Evolutionary conservation across 2,329 filamentous ascomycete species (phyloP), one percentile per base, ranked within the genome.

Genomic region (Aspergillus phoenicis): DNA sequence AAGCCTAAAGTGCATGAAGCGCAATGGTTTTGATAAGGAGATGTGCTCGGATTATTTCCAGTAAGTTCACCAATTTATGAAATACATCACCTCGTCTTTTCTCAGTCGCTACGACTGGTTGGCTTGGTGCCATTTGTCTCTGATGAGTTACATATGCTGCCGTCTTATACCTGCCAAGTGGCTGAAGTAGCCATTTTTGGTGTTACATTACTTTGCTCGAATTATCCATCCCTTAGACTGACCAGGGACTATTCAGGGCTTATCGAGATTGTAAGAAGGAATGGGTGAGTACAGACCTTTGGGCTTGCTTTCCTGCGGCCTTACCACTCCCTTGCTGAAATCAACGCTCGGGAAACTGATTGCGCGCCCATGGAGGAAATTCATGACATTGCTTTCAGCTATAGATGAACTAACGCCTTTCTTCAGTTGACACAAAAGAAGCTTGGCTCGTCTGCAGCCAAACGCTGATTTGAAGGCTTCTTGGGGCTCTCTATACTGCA

Each of bases 1-100:
- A 72, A 97, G 93, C 78, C 88, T 97, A 68, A 89, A 87, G 75
- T 99, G 95, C 72, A 80, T 99, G 72, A 89, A 93, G 74, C 87
- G 95, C 22, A 99, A 99, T 75, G 88, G 85, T 22, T 93, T 91
- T 13, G 92, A 98, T 73, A 86, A 88, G 66, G 82, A 88, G n/a
- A 90, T 98, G 90, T 99, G 95, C 74, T 84, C 85, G 66, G 94
- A 98, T 76, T 98, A 96, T 75, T 98, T 99, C 74, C 91, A 97
- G 93, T 97, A 75, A 78, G 91, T 68, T 28, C 56, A 36, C 33
- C 33, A 13, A 30, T 8, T n/a, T 3, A 5, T 20, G 20, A 26
- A 7, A 26, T 15, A 8, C n/a, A 22, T n/a, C n/a, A 17, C 8
- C 17, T 30, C 8, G 4, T 10, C 22, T 57, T 52, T 43, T 36